A percentile compares a stretch with the other conserved stretches of the same genome.
Conservation (phyloP, 345 rosid species). For the Corymbia maculata region DNA sequence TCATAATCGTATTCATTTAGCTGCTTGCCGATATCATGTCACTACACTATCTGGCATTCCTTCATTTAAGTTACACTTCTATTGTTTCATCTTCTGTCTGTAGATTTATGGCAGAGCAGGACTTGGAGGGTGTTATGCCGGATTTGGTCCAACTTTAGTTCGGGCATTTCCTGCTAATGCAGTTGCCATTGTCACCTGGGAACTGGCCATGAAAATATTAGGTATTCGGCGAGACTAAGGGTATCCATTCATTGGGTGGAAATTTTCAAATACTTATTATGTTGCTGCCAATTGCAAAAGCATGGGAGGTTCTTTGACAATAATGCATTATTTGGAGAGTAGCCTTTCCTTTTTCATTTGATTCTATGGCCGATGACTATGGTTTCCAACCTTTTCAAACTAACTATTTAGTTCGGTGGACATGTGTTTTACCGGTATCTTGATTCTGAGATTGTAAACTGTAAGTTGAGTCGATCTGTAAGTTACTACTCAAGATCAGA, state of each 20-base stretch:
- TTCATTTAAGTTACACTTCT: not conserved
- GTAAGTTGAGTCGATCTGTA: not conserved
- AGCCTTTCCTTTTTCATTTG: not conserved
- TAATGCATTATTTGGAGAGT: not conserved
- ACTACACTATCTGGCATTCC: not conserved
- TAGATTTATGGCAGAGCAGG: conserved; percentile 76
- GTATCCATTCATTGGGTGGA: not conserved
- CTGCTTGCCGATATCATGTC: not conserved
- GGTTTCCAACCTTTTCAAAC: not conserved
- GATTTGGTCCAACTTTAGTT: conserved; percentile 73
- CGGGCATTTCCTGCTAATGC: conserved; percentile 99
- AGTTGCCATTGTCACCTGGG: conserved; percentile 95
- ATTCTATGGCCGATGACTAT: not conserved
- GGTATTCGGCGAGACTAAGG: conserved; percentile 45
- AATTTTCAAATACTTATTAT: not conserved
- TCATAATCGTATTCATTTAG: not conserved
- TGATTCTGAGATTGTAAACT: not conserved
- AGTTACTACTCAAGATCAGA: not conserved
- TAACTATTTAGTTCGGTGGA: not conserved
- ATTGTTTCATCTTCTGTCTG: not conserved
- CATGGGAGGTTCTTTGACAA: not conserved
- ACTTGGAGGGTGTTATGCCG: conserved; percentile 79
- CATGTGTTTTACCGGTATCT: not conserved
- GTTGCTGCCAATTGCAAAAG: not conserved
- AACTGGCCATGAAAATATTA: conserved; percentile 65